phyloP scores from a whole-genome alignment of 2,329 filamentous ascomycete genomes.

The Purpureocillium takamizusanense region DNA sequence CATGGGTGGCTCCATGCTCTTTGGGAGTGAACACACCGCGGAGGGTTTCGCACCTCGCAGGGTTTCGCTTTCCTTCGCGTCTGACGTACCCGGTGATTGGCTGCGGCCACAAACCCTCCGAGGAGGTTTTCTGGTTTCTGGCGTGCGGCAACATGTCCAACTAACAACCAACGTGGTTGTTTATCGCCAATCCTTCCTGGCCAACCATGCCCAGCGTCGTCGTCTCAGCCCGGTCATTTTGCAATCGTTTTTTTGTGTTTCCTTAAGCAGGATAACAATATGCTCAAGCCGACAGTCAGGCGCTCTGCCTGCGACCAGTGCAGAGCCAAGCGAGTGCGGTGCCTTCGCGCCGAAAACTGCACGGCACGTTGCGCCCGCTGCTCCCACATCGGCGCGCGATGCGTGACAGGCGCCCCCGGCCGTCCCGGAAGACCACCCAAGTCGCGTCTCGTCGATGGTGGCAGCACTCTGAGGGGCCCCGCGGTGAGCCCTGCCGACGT shows the following conservation, averaged over 20 bases:
- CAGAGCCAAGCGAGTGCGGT: constrained; percentile 13
- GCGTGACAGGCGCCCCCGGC: constrained; percentile 10
- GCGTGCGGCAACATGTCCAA: no score
- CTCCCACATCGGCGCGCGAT: constrained; percentile 7
- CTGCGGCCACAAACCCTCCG: no score
- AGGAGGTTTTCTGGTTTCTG: no score
- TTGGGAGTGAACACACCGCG: no score
- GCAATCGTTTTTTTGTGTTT: constrained; percentile 1
- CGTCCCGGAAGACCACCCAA: constrained; percentile 11
- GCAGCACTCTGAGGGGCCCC: neutral
- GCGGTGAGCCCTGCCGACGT: neutral
- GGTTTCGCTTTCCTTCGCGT: no score
- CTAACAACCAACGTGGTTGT: no score
- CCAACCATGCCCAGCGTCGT: no score
- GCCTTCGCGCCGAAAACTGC: constrained; percentile 10
- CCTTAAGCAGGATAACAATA: neutral
- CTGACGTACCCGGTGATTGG: no score
- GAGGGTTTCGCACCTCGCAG: no score
- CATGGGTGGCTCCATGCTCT: no score
- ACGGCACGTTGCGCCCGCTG: constrained; percentile 11
- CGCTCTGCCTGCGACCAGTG: constrained; percentile 14
- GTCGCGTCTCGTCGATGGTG: constrained; percentile 2
- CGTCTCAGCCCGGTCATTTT: neutral
- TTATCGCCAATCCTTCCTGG: no score
- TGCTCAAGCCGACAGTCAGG: constrained; percentile 7